A percentile compares a stretch with the other conserved stretches of the same genome.
Conservation (phyloP, 345 rosid species). For the Arabis hirsuta region DNA sequence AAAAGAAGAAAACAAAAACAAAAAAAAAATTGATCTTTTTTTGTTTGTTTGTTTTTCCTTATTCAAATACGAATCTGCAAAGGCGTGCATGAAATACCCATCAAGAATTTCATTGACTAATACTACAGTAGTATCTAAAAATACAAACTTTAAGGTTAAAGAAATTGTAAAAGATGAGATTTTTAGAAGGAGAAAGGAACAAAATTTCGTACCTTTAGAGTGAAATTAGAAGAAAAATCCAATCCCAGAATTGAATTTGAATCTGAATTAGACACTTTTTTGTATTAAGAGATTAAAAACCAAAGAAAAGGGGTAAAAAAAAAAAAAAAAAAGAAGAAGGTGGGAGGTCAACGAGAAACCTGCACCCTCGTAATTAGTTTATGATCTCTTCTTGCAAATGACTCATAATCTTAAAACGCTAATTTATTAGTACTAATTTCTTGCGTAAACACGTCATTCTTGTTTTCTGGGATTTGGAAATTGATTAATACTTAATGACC, state of each 20-base stretch:
- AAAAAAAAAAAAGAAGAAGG: neutral
- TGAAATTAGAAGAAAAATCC: conserved; percentile 10
- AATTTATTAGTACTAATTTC: neutral
- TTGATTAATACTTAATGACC: neutral
- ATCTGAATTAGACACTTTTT: conserved; percentile 6
- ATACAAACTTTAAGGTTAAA: conserved; percentile 21
- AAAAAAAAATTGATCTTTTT: neutral
- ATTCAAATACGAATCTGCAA: conserved; percentile 18
- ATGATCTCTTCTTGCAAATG: neutral
- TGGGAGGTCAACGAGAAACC: conserved; percentile 28
- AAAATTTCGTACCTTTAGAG: conserved; percentile 15
- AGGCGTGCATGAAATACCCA: conserved; percentile 16
- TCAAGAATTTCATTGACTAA: conserved; percentile 11
- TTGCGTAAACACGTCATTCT: conserved; percentile 7
- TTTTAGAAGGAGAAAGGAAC: conserved; percentile 16
- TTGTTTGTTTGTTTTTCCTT: neutral
- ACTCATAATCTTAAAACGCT: neutral
- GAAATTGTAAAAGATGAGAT: neutral
- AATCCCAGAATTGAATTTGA: conserved; percentile 18
- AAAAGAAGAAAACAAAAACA: neutral
- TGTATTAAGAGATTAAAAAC: neutral
- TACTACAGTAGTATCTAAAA: neutral
- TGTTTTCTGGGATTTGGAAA: neutral
- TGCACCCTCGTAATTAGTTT: conserved; percentile 8
- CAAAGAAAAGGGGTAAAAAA: neutral